Evolutionary conservation across 306 rosid species (phyloP).

Genomic region (Prunus mira): DNA sequence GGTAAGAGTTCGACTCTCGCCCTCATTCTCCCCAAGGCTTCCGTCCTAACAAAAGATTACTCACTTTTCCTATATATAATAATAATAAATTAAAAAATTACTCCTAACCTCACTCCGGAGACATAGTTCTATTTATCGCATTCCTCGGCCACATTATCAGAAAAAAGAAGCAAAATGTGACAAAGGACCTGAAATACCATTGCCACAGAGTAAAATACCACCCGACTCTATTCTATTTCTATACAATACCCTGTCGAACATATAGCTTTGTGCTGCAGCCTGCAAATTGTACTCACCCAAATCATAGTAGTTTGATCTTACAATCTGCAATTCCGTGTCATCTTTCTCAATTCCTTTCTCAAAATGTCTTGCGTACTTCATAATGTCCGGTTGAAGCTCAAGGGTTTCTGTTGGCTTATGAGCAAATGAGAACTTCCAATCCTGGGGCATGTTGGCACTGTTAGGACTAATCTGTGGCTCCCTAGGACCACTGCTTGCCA

Average conservation of each 20-base stretch:
- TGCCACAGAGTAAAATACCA: slow-evolving; percentile 52
- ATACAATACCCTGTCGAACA: slow-evolving; percentile 46
- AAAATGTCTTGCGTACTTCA: slow-evolving; percentile 53
- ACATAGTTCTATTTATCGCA: background rate
- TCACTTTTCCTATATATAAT: background rate
- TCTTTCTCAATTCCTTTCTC: slow-evolving; percentile 50
- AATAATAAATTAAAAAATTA: background rate
- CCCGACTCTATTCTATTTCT: slow-evolving; percentile 65
- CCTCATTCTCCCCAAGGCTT: background rate
- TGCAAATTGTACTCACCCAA: slow-evolving; percentile 32
- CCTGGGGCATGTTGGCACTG: slow-evolving; percentile 21
- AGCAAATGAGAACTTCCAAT: slow-evolving; percentile 56
- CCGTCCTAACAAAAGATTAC: background rate
- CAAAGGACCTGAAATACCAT: slow-evolving; percentile 29
- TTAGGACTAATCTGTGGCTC: slow-evolving; percentile 31
- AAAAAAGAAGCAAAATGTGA: slow-evolving; percentile 34
- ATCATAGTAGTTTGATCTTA: slow-evolving; percentile 40
- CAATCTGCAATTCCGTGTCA: slow-evolving; percentile 20
- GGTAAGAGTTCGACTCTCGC: background rate
- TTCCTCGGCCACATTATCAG: background rate
- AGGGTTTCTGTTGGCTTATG: slow-evolving; percentile 44
- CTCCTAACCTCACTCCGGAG: background rate
- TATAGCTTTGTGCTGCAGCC: slow-evolving; percentile 46
- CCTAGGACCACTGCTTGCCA: slow-evolving; percentile 16
- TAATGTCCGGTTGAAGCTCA: slow-evolving; percentile 46